These are phyloP conservation scores for Elongisporangium senticosum DNA, from an alignment of 352 stramenopile genomes.

Conservation along the genomic window DNA sequence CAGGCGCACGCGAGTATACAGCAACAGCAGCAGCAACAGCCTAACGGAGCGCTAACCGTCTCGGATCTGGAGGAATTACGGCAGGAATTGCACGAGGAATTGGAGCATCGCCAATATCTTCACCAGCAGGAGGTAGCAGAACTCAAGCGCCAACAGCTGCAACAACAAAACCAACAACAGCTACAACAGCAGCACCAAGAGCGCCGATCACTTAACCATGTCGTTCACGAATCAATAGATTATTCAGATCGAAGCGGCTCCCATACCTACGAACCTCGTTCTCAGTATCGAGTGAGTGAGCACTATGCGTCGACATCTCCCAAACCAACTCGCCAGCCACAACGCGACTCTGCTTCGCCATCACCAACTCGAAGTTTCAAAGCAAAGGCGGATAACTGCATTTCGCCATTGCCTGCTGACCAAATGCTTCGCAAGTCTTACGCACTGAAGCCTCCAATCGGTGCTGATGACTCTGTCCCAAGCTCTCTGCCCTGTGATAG, in stretches of 20 bases:
- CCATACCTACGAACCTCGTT: not conserved
- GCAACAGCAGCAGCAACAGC: constrained; percentile 25
- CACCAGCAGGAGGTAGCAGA: constrained; percentile 42
- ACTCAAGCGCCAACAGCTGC: constrained; percentile 22
- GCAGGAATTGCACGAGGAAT: constrained; percentile 40
- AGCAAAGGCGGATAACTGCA: not conserved
- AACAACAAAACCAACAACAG: too few relatives aligned
- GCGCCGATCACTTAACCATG: constrained; percentile 1
- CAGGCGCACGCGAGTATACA: constrained; percentile 35
- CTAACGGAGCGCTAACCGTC: constrained; percentile 20
- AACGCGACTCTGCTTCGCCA: not conserved
- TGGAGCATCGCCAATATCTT: constrained; percentile 38
- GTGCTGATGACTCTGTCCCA: not conserved
- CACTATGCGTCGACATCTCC: constrained; percentile 2
- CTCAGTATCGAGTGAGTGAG: too few relatives aligned
- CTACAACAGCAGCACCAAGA: constrained; percentile 19
- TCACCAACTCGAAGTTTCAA: constrained; percentile 1
- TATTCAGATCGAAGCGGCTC: constrained; percentile 2
- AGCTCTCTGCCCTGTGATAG: constrained; percentile 43
- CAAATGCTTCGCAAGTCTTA: too few relatives aligned
- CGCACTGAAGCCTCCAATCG: not conserved
- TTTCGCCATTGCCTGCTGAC: not conserved
- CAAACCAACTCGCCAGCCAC: not conserved
- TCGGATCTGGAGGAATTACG: constrained; percentile 56
- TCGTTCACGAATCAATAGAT: constrained; percentile 8